Conservation (phyloP, 306 rosid species). For the Vicia faba region DNA sequence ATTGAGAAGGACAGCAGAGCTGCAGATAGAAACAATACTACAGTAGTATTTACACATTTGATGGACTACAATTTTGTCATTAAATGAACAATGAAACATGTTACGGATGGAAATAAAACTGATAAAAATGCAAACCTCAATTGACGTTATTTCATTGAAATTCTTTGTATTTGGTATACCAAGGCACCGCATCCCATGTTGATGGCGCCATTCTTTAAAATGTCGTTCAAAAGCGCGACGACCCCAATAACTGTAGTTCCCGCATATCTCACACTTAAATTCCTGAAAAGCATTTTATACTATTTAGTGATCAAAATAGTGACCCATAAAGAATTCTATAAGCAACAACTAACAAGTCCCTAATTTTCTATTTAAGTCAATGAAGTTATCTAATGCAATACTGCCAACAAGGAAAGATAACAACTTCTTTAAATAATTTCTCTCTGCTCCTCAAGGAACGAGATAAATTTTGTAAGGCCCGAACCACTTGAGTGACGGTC, state of each 20-base stretch:
- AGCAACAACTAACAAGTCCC: conserved; percentile 27
- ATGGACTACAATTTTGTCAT: too few species aligned
- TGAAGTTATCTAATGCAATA: conserved; percentile 17
- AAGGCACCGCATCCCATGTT: conserved; percentile 99
- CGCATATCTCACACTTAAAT: conserved; percentile 97
- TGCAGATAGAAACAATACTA: conserved; percentile 1
- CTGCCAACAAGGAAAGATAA: conserved; percentile 19
- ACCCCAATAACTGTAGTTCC: conserved; percentile 99
- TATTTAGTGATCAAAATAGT: conserved; percentile 32
- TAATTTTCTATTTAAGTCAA: conserved; percentile 19
- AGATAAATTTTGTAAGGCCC: not conserved
- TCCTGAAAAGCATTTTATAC: conserved; percentile 62
- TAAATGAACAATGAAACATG: not conserved
- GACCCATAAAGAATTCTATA: conserved; percentile 8
- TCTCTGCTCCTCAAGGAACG: conserved; percentile 5
- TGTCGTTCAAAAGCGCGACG: conserved; percentile 98
- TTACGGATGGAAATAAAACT: conserved; percentile 3
- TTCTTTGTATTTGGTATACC: conserved; percentile 98
- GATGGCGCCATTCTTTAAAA: conserved; percentile 99
- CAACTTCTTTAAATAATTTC: not conserved
- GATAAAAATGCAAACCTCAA: conserved; percentile 62
- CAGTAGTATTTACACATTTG: not conserved
- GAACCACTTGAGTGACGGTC: not conserved
- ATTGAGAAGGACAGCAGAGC: not conserved
- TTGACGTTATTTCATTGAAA: conserved; percentile 94